Evolutionary conservation across 192 early-diverging fungal genomes (phyloP), one percentile per base, ranked within the genome.

Genomic region (Podila verticillata): DNA sequence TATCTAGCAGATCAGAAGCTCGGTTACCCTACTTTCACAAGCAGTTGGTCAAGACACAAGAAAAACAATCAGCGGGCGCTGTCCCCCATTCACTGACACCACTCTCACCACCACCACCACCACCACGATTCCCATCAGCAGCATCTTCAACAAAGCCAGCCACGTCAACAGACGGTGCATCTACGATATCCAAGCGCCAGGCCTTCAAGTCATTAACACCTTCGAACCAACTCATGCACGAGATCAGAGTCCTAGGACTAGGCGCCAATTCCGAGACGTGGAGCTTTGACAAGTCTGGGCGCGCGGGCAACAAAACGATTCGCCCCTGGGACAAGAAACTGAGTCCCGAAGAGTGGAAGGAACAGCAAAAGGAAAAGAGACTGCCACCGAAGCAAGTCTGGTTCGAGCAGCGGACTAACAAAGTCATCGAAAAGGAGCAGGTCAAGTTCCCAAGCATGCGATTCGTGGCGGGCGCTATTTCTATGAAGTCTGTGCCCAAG

Each of bases 311-410:
- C 36, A 78, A 78, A 26, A 78, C 74, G 2, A 66, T 78, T 29
- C 74, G 74, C n/a, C 74, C 74, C 12, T 78, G 74, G 74, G 74
- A 78, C 48, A 75, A 75, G 34, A 75, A 69, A 20, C 47, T 75
- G 19, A 17, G 48, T 4, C 66, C 66, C 1, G 74, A 69, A 19
- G 66, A 68, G 44, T 75, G 60, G 60, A 68, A 75, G 31, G 35
- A 75, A 13, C 30, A 64, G 4, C 66, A 75, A 48, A 65, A 66
- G 56, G 44, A 59, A 36, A 65, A 49, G 57, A 51, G 74, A 30
- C 48, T 78, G 5, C 74, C 74, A 39, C 47, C 68, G 2, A 78
- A 70, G 29, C 63, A 78, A 22, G 74, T 78, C 48, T 78, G 74
- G 74, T 78, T 78, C 17, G 74, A 78, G 34, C 61, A 78, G 17